Conservation (phyloP, 441 rosid species). For the Populus hybrid region DNA sequence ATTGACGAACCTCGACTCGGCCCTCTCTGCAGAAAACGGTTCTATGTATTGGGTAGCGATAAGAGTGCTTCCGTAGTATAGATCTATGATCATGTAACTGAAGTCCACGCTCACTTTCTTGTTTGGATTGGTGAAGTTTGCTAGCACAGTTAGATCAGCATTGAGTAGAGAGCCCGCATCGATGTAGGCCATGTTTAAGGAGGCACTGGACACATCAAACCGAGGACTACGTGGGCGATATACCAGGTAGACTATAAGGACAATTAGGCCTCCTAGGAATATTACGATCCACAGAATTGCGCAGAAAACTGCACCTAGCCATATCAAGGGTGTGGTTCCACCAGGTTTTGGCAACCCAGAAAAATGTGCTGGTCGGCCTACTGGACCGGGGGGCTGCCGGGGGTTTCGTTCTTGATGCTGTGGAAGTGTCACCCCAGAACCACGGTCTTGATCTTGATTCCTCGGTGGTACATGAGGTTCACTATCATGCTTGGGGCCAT, state of each 20-base stretch:
- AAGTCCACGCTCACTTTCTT: slow-evolving; percentile 66
- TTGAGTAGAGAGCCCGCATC: slow-evolving; percentile 63
- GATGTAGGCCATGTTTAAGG: slow-evolving; percentile 66
- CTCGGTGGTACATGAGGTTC: slow-evolving; percentile 3
- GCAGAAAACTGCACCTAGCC: slow-evolving; percentile 56
- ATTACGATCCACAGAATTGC: slow-evolving; percentile 53
- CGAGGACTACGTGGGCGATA: slow-evolving; percentile 71
- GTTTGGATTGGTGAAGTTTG: slow-evolving; percentile 87
- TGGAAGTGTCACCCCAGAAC: background rate
- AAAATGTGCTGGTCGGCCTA: background rate
- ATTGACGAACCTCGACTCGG: slow-evolving; percentile 36
- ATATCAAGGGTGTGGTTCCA: slow-evolving; percentile 33
- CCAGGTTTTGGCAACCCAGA: slow-evolving; percentile 21
- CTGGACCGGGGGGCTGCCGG: background rate
- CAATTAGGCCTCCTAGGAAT: slow-evolving; percentile 53
- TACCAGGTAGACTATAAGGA: slow-evolving; percentile 67
- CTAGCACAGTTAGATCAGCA: slow-evolving; percentile 60
- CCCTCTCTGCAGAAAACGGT: slow-evolving; percentile 58
- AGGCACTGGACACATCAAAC: slow-evolving; percentile 57
- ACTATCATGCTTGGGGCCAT: slow-evolving; percentile 12
- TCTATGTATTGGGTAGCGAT: slow-evolving; percentile 61
- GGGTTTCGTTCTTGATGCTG: slow-evolving; percentile 6
- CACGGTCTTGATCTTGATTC: slow-evolving; percentile 16
- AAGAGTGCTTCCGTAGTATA: slow-evolving; percentile 52
- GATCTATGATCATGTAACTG: slow-evolving; percentile 62